Evolutionary conservation across 495 filamentous ascomycete species (phyloP), one percentile per base, ranked within the genome.

Genomic region (Lophium mytilinum): DNA sequence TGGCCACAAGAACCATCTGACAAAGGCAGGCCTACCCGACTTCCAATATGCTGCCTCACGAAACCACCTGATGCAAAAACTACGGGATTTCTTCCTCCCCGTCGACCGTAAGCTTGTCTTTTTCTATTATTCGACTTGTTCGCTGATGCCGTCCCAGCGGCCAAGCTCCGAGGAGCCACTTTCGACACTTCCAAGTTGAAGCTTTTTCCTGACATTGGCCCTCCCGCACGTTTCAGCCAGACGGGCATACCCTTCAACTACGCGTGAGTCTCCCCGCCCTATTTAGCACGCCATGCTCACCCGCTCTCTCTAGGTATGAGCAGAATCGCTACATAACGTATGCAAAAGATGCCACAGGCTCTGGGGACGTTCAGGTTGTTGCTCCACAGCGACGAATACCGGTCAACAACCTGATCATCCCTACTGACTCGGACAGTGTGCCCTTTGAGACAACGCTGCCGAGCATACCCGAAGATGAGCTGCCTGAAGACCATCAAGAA

Each of bases 151-250:
- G 17, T 14, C 21, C 17, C 1, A 48, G 45, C 21, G 9, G 45
- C 21, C 9, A 48, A 48, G 9, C 19, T 48, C 6, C 21, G 30
- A 30, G 45, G 17, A 48, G 21, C 33, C 19, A 19, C 15, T 18
- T 24, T 33, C 12, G 33, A 48, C 17, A 21, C 49, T 83, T 83
- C 69, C 83, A 85, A 15, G 66, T 72, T 72, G 4, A 68, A 56
- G 9, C 40, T 63, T 30, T 76, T 82, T 51, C 79, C 80, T 36
- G 87, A 91, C 61, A 78, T 95, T 50, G 80, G 91, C 33, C 89
- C 89, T 14, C 88, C 93, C 0, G 87, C 92, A 0, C 77, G 76
- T 9, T 88, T 93, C 67, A 84, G 82, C 36, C 78, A 81, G 52
- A 78, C 79, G 45, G 73, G 76, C 9, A 68, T 89, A 37, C 86